phyloP scores from a whole-genome alignment of 306 rosid genomes.

The Calophaca sinica region DNA sequence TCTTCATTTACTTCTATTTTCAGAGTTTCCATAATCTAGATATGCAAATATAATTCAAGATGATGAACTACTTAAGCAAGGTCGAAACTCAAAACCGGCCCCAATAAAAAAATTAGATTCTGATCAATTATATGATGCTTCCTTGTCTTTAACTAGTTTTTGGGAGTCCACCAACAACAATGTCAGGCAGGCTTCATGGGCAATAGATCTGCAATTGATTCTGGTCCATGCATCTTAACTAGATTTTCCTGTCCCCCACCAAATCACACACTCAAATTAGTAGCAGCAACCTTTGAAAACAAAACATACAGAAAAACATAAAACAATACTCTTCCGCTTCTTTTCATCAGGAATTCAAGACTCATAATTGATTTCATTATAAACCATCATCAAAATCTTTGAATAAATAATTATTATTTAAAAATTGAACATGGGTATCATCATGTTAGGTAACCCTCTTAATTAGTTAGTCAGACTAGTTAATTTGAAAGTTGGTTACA shows the following conservation, averaged over 20 bases:
- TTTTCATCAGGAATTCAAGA: neutral
- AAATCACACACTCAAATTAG: conserved; percentile 41
- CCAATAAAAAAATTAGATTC: neutral
- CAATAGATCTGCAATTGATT: conserved; percentile 56
- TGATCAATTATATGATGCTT: conserved; percentile 23
- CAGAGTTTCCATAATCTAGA: neutral
- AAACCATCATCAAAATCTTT: neutral
- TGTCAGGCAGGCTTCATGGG: conserved; percentile 41
- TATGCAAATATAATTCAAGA: too few species aligned
- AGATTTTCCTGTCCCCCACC: conserved; percentile 55
- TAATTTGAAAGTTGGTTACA: neutral
- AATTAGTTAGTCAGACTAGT: neutral
- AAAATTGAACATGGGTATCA: neutral
- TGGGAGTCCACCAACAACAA: neutral
- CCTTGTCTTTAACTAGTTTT: neutral
- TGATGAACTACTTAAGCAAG: neutral
- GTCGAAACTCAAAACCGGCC: conserved; percentile 25
- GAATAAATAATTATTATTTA: conserved; percentile 12
- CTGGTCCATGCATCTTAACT: conserved; percentile 48
- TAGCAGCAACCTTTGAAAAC: conserved; percentile 11
- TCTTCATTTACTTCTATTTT: neutral
- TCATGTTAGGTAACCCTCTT: conserved; percentile 12
- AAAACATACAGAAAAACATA: neutral
- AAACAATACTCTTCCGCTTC: neutral
- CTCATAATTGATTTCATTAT: conserved; percentile 2